Percentiles rank a stretch among this genome's conserved stretches.
phyloP scores from a whole-genome alignment of 495 filamentous ascomycete genomes.

The Penicillium roqueforti region DNA sequence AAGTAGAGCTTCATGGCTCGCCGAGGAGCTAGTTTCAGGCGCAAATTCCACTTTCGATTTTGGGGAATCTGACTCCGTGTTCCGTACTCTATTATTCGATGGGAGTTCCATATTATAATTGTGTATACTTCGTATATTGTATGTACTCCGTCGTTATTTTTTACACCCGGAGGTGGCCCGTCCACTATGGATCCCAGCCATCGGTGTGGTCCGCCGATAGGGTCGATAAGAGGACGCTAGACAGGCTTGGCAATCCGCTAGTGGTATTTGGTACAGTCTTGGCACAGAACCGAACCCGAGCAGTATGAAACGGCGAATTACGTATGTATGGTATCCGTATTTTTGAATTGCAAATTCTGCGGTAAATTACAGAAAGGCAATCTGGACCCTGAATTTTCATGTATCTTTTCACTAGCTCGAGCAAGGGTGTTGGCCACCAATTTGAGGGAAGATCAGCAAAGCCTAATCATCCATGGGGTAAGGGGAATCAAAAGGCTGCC shows the following conservation, averaged over 20 bases:
- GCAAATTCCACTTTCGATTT: not conserved
- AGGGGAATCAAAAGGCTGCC: not conserved
- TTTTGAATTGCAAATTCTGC: not conserved
- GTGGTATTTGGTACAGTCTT: not conserved
- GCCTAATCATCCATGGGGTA: too few relatives aligned
- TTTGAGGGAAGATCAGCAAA: too few relatives aligned
- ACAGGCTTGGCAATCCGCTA: constrained; percentile 1
- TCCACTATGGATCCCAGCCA: not conserved
- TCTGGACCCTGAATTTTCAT: too few relatives aligned
- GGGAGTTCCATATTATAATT: too few relatives aligned
- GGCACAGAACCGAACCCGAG: not conserved
- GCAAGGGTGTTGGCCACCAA: too few relatives aligned
- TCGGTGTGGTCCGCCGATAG: constrained; percentile 9
- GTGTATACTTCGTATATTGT: too few relatives aligned
- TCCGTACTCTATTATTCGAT: too few relatives aligned
- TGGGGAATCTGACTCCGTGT: too few relatives aligned
- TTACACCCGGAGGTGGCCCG: too few relatives aligned
- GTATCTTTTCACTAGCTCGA: too few relatives aligned
- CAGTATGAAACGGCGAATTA: not conserved
- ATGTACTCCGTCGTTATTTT: too few relatives aligned
- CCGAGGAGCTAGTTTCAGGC: constrained; percentile 4
- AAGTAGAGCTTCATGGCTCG: not conserved
- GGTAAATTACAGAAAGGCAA: too few relatives aligned
- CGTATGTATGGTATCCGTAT: not conserved
- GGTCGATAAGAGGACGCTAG: constrained; percentile 13